Evolutionary conservation across 2,329 filamentous ascomycete species (phyloP).

Genomic region (Cladosporium oxysporum): DNA sequence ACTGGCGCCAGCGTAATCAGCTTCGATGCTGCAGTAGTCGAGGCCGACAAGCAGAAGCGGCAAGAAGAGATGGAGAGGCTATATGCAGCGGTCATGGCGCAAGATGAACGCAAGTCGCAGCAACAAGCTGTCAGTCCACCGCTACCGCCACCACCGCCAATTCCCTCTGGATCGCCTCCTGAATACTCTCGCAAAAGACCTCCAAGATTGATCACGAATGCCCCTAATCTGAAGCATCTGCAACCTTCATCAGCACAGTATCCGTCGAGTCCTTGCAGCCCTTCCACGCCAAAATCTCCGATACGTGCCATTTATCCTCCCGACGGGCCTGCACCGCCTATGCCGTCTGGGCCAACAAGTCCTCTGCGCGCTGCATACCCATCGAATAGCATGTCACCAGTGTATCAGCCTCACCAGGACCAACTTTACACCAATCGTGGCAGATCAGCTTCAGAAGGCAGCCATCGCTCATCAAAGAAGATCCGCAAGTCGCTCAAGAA

Average conservation of each 20-base stretch:
- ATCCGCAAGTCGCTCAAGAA: conserved; percentile 49
- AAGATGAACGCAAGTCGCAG: conserved; percentile 57
- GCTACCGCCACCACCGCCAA: background rate
- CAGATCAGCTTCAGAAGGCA: conserved; percentile 8
- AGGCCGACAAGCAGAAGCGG: conserved; percentile 71
- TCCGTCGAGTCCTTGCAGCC: conserved; percentile 38
- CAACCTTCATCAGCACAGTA: conserved; percentile 21
- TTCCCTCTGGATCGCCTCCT: conserved; percentile 20
- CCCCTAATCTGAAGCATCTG: conserved; percentile 31
- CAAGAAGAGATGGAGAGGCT: conserved; percentile 85
- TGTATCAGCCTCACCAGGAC: conserved; percentile 11
- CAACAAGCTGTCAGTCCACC: conserved; percentile 40
- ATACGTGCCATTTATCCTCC: conserved; percentile 53
- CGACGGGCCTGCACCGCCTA: conserved; percentile 27
- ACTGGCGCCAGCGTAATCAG: conserved; percentile 62
- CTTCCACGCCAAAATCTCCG: conserved; percentile 40
- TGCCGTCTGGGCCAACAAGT: conserved; percentile 29
- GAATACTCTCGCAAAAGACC: conserved; percentile 20
- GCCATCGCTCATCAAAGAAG: conserved; percentile 24
- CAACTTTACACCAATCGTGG: conserved; percentile 1
- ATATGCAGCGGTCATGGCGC: conserved; percentile 89
- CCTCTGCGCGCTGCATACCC: conserved; percentile 33
- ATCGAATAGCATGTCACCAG: conserved; percentile 2
- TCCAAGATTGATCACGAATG: conserved; percentile 32
- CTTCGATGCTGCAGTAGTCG: conserved; percentile 76